These are phyloP conservation scores for Podosphaera xanthii DNA, from an alignment of 2,329 filamentous ascomycete genomes.

Conservation along the genomic window DNA sequence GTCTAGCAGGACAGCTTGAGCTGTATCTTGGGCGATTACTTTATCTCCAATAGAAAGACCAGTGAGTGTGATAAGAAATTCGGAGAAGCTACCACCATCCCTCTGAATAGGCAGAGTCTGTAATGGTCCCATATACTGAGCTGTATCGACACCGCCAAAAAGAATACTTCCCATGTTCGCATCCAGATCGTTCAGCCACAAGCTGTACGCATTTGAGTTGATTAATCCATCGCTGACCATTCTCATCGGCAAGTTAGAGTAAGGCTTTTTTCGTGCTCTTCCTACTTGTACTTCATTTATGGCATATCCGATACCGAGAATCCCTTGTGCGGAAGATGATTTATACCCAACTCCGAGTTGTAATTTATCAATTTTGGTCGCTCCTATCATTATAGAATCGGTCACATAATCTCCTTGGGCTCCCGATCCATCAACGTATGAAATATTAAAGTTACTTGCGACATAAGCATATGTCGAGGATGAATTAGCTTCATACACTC, in stretches of 20 bases:
- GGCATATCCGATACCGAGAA: slow-evolving; percentile 67
- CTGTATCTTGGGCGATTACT: slow-evolving; percentile 23
- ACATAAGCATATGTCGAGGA: slow-evolving; percentile 60
- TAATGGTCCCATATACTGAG: slow-evolving; percentile 37
- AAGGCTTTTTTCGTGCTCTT: slow-evolving; percentile 28
- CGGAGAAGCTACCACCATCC: slow-evolving; percentile 26
- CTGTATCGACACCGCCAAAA: slow-evolving; percentile 52
- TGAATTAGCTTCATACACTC: slow-evolving; percentile 43
- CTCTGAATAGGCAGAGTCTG: slow-evolving; percentile 43
- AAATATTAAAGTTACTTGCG: slow-evolving; percentile 62
- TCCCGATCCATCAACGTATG: slow-evolving; percentile 62
- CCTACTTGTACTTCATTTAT: slow-evolving; percentile 55
- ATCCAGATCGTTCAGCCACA: slow-evolving; percentile 54
- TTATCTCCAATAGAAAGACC: slow-evolving; percentile 24
- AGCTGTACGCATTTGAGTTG: slow-evolving; percentile 43
- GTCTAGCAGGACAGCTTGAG: slow-evolving; percentile 45
- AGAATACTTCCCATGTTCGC: slow-evolving; percentile 42
- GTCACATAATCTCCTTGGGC: slow-evolving; percentile 60
- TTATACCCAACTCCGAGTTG: slow-evolving; percentile 55
- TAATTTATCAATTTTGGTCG: slow-evolving; percentile 27
- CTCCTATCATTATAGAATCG: slow-evolving; percentile 43
- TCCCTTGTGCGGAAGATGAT: slow-evolving; percentile 40
- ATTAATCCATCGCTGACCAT: slow-evolving; percentile 39
- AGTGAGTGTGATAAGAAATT: slow-evolving; percentile 50
- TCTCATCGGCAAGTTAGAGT: slow-evolving; percentile 46